Percentiles rank a stretch among this genome's conserved stretches.
These are phyloP conservation scores for Pseudogymnoascus sp. DNA, from an alignment of 2,329 filamentous ascomycete species.

Conservation along the genomic window DNA sequence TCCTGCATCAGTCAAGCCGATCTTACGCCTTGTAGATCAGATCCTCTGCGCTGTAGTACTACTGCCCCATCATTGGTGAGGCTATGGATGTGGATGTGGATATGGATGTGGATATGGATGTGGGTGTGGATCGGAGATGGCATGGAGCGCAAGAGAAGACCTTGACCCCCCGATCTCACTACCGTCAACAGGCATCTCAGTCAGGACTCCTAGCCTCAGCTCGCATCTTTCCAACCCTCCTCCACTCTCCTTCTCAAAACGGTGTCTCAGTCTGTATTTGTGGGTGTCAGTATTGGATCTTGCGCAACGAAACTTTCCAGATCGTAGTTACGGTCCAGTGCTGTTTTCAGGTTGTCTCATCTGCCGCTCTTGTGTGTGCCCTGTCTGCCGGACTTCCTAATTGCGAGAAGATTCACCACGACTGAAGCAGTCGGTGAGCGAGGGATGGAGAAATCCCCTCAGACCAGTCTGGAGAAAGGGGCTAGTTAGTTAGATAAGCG, in stretches of 20 bases:
- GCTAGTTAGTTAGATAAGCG: slow-evolving; percentile 5
- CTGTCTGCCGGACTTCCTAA: neutral
- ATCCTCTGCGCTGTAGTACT: neutral
- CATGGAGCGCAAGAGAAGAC: neutral
- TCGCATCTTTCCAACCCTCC: neutral
- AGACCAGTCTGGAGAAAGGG: neutral
- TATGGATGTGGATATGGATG: neutral
- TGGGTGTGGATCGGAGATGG: neutral
- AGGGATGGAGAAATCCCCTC: neutral
- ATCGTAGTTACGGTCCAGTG: neutral
- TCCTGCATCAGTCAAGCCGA: neutral
- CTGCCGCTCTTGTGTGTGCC: neutral
- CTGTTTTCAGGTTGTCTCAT: slow-evolving; percentile 7
- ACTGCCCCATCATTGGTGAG: neutral
- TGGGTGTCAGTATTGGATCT: slow-evolving; percentile 7
- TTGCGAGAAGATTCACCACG: slow-evolving; percentile 5
- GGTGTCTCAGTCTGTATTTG: neutral
- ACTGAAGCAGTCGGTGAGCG: slow-evolving; percentile 3
- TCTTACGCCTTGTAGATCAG: neutral
- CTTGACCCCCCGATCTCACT: neutral
- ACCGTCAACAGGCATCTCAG: neutral
- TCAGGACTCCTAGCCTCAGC: neutral
- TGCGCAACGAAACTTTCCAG: slow-evolving; percentile 3
- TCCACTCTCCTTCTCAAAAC: slow-evolving; percentile 1
- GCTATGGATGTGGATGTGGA: neutral